Base-by-base conservation (phyloP, 352 stramenopile genomes). In the Phytophthora tentaculata region DNA sequence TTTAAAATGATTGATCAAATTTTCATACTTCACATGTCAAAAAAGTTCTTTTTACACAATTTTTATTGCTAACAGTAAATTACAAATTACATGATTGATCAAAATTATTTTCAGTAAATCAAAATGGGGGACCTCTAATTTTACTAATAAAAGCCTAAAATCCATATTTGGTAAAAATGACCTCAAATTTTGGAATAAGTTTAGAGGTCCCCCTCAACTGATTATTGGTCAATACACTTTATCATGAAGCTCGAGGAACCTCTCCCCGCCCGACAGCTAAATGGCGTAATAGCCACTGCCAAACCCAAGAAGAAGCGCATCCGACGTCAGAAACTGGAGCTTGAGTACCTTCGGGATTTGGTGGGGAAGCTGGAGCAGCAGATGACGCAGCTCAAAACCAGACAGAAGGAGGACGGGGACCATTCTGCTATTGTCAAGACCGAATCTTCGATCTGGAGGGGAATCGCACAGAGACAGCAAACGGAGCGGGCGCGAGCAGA, bases 241-340 rank as follows among this genome's bases (percentile, higher is more conserved):
- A 14, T 28, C 14, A 26, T 57, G 32, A 63, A 57, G 52, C n/a
- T 45, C n/a, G 22, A 57, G 23, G 29, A 39, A 24, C 5, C 6
- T 48, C 29, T 12, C 13, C 6, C 19, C 14, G 3, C 17, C 2
- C 23, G 16, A 7, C 43, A 62, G 17, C 54, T 10, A 32, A 20
- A 12, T 20, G 54, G 22, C 1, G 3, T 26, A 24, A n/a, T 53
- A 23, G 14, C 32, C 5, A 23, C 53, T 7, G 39, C n/a, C 3
- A 56, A 61, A 29, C 62, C 56, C 43, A 79, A 79, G 71, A 79
- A 79, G 64, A 79, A 79, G 56, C 72, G 72, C 12, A 32, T 74
- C 1, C 64, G 72, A n/a, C 64, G 74, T 6, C 68, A 82, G 59
- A 76, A 76, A 37, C 23, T 77, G 54, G 75, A 83, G 53, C 66